Evolutionary conservation across 1,284 basidiomycete genomes (phyloP), one percentile per base, ranked within the genome.

Genomic region (Sporisorium exsertum): DNA sequence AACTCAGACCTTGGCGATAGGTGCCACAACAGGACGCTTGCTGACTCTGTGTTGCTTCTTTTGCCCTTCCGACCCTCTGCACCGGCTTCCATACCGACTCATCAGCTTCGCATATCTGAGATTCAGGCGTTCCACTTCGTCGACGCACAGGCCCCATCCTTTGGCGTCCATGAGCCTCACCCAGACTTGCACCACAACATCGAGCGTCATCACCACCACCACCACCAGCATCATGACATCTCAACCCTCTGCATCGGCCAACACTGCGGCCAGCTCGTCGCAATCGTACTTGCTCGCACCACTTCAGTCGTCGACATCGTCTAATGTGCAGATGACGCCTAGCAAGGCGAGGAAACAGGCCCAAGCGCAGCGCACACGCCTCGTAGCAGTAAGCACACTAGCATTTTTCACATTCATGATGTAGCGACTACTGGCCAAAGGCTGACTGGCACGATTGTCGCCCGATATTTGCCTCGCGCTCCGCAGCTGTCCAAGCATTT

Each of bases 401-500:
- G 5, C n/a, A 5, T 6, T 35, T 27, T n/a, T 27, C 22, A 20
- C 22, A 32, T 32, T 37, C 20, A 5, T 20, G 12, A 12, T 35
- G 6, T 18, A 10, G 5, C 18, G 35, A 59, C n/a, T n/a, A n/a
- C n/a, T n/a, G n/a, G n/a, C n/a, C n/a, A n/a, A n/a, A n/a, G n/a
- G n/a, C n/a, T n/a, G n/a, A n/a, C n/a, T n/a, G n/a, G n/a, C n/a
- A n/a, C n/a, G n/a, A n/a, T n/a, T n/a, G n/a, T n/a, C n/a, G n/a
- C n/a, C n/a, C n/a, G n/a, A n/a, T n/a, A n/a, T 16, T 46, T 37
- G 16, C 4, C 37, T 32, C 47, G 33, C 6, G 8, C 24, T 32
- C 42, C 7, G 24, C 62, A 82, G 80, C 63, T 83, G 27, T 79
- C 80, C 9, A 65, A 77, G 27, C 73, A 77, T 52, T 57, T 84